Base-by-base conservation (phyloP, 1,284 basidiomycete species). In the Tylopilus sp. region DNA sequence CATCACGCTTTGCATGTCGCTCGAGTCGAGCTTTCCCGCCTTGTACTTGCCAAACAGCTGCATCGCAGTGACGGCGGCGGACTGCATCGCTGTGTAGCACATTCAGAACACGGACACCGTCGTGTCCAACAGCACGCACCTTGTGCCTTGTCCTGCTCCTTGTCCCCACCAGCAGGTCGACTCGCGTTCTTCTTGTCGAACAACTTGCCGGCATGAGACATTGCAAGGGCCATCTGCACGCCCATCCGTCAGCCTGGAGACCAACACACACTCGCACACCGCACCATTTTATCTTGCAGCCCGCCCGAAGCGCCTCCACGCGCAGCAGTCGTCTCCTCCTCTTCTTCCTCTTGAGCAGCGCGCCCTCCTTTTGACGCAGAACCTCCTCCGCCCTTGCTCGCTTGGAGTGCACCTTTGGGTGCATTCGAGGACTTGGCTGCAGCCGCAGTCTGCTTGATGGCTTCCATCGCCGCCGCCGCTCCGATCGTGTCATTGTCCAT, bases 101-200 rank as follows among this genome's bases (percentile, higher is more conserved):
- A 22, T 43, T 49, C 2, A 37, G 19, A 44, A 15, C 33, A 20
- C 32, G n/a, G 15, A 46, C 32, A 24, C n/a, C 11, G 2, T 24
- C 36, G 6, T 2, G 14, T 36, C n/a, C 14, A 39, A 35, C 7
- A 40, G n/a, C 10, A 54, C 49, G 7, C 39, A 67, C 68, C 68
- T 59, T 72, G 59, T 9, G 61, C 51, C 57, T 72, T 72, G 50
- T 54, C 66, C 26, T 57, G 40, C 1, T 48, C 11, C 20, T 58
- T 42, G 39, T 42, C 43, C 7, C 47, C 57, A 29, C 56, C 48
- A 10, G 56, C 44, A 28, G 64, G 50, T 20, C 5, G 36, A 8
- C 63, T 65, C 19, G 46, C 59, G 22, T 62, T 66, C 60, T 69
- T 72, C 63, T 69, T 72, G 26, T 69, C 68, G 19, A 69, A 69